Percentiles rank a stretch among this genome's conserved stretches.
These are phyloP conservation scores for Rubus idaeus DNA, from an alignment of 306 rosid genomes.

Conservation along the genomic window DNA sequence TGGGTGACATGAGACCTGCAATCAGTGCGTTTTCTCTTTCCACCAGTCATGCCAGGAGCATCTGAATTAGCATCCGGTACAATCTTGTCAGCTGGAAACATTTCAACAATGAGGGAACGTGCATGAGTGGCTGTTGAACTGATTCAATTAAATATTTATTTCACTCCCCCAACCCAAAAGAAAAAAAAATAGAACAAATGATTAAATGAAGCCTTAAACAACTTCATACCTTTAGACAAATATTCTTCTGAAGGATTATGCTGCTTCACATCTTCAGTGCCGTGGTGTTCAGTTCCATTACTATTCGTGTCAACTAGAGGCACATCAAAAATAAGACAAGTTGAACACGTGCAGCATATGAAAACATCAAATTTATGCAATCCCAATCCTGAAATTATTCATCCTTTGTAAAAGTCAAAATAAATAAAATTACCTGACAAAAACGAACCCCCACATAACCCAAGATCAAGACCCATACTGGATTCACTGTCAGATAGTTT, in stretches of 20 bases:
- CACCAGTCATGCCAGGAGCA: slow-evolving; percentile 39
- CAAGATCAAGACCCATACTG: slow-evolving; percentile 67
- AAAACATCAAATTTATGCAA: slow-evolving; percentile 3
- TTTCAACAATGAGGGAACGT: slow-evolving; percentile 33
- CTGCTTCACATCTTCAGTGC: slow-evolving; percentile 37
- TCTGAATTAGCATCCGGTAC: slow-evolving; percentile 42
- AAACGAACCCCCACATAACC: slow-evolving; percentile 66
- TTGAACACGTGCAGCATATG: slow-evolving; percentile 6
- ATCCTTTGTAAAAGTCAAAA: slow-evolving; percentile 1
- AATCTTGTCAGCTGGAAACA: slow-evolving; percentile 55
- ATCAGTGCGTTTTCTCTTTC: slow-evolving; percentile 67
- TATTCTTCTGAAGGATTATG: slow-evolving; percentile 35
- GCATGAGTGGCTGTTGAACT: slow-evolving; percentile 3
- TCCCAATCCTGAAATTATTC: slow-evolving; percentile 20
- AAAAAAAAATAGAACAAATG: background rate
- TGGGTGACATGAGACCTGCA: slow-evolving; percentile 55
- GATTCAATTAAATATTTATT: slow-evolving; percentile 7
- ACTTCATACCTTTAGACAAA: slow-evolving; percentile 43
- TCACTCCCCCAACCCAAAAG: slow-evolving; percentile 21
- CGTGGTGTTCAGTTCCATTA: slow-evolving; percentile 42
- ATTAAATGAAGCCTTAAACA: slow-evolving; percentile 25
- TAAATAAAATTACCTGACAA: slow-evolving; percentile 53
- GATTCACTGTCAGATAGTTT: slow-evolving; percentile 50
- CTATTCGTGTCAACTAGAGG: slow-evolving; percentile 46
- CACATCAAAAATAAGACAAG: slow-evolving; percentile 32